Conservation (phyloP, 2,329 filamentous ascomycete genomes). For the Fusarium aywerte region DNA sequence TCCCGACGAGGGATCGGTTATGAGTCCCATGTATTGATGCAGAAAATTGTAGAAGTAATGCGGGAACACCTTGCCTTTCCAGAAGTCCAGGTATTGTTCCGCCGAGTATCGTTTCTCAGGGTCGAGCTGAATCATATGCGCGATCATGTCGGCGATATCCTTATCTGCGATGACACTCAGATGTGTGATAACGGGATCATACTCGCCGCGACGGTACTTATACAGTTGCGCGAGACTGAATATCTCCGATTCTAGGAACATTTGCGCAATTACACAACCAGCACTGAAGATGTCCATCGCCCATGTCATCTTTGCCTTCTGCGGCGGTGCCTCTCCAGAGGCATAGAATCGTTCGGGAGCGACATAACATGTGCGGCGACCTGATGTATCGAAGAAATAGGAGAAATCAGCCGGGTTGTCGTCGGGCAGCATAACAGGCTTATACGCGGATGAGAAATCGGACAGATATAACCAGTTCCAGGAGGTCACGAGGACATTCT, state of each 20-base stretch:
- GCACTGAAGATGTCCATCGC: constrained; percentile 99
- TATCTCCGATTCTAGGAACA: constrained; percentile 95
- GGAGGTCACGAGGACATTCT: constrained; percentile 95
- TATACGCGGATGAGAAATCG: constrained; percentile 97
- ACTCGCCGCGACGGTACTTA: constrained; percentile 92
- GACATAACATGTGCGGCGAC: constrained; percentile 90
- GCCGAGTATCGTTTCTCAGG: constrained; percentile 92
- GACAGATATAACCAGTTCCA: constrained; percentile 99
- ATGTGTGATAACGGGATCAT: constrained; percentile 84
- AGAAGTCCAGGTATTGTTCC: constrained; percentile 93
- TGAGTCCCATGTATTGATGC: constrained; percentile 96
- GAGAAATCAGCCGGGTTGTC: constrained; percentile 98
- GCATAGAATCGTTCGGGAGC: constrained; percentile 92
- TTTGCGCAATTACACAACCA: constrained; percentile 94
- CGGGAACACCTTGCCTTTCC: constrained; percentile 91
- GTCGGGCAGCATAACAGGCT: constrained; percentile 91
- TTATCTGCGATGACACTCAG: constrained; percentile 88
- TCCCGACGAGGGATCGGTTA: constrained; percentile 89
- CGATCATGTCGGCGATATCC: constrained; percentile 87
- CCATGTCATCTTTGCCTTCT: constrained; percentile 74
- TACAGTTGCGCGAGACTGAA: constrained; percentile 97
- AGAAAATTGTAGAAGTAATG: constrained; percentile 98
- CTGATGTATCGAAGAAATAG: constrained; percentile 96
- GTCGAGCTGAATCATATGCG: constrained; percentile 95
- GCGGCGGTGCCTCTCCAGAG: constrained; percentile 72